Conservation (phyloP, 495 filamentous ascomycete genomes). For the Saxispiralis lemnorum region DNA sequence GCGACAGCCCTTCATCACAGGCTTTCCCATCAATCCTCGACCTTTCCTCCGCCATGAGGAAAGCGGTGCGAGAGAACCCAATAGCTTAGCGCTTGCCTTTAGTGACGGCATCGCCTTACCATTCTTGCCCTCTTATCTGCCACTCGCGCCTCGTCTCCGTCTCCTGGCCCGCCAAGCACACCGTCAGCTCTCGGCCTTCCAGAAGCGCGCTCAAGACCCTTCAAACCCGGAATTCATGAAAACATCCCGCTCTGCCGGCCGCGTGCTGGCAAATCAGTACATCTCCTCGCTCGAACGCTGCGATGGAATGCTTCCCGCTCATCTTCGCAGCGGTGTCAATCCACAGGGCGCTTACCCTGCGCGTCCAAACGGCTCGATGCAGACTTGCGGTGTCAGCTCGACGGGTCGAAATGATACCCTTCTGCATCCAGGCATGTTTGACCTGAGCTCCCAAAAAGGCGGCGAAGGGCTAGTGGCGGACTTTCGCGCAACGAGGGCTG, state of each 20-base stretch:
- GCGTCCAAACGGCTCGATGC: conserved; percentile 12
- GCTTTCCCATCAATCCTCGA: conserved; percentile 25
- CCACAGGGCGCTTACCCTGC: conserved; percentile 22
- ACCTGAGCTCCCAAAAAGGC: conserved; percentile 4
- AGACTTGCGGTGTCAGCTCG: conserved; percentile 24
- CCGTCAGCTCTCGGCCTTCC: conserved; percentile 20
- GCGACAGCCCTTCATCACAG: conserved; percentile 19
- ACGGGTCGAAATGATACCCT: conserved; percentile 18
- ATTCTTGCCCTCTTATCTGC: conserved; percentile 18
- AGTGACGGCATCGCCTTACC: conserved; percentile 22
- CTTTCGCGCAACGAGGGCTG: conserved; percentile 5
- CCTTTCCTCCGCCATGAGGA: conserved; percentile 19
- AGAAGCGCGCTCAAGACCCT: conserved; percentile 18
- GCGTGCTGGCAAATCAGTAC: conserved; percentile 22
- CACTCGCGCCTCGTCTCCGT: conserved; percentile 17
- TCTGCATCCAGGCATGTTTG: conserved; percentile 13
- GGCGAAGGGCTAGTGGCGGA: conserved; percentile 13
- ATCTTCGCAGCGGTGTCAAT: conserved; percentile 14
- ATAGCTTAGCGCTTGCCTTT: conserved; percentile 25
- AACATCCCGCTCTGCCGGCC: conserved; percentile 9
- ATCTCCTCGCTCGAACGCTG: conserved; percentile 18
- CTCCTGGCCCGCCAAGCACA: conserved; percentile 20
- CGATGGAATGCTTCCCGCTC: conserved; percentile 11
- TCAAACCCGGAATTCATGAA: conserved; percentile 7
- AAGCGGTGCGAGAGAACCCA: conserved; percentile 6